phyloP scores from a whole-genome alignment of 345 rosid species.

The Pelargonium nanum region DNA sequence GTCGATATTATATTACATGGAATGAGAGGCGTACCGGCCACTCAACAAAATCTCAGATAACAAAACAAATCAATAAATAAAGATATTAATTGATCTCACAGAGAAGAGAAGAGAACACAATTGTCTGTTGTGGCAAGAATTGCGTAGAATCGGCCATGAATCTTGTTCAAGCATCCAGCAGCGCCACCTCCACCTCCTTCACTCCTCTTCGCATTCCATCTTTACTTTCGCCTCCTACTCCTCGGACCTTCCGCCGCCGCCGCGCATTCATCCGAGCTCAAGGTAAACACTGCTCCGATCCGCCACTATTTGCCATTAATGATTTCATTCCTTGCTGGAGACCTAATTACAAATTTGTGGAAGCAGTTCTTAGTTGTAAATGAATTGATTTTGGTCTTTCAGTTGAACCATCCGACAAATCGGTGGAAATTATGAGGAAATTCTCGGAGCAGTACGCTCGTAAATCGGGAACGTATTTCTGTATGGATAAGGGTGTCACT shows the following conservation, averaged over 20 bases:
- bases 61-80: no score
- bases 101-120: no score
- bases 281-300: background rate
- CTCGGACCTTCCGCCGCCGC: background rate
- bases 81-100: no score
- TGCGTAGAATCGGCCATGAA: background rate
- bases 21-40: no score
- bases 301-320: no score
- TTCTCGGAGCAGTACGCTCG: no score
- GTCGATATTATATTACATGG: no score
- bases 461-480: background rate
- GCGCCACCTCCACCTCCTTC: no score
- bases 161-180: background rate
- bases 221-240: background rate
- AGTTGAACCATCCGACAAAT: background rate
- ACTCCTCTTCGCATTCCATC: background rate
- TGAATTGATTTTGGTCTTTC: background rate
- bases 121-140: no score
- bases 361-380: background rate
- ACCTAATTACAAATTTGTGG: background rate
- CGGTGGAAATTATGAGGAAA: no score
- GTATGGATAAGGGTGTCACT: background rate
- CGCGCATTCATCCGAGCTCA: background rate
- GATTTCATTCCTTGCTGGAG: background rate
- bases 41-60: no score